Evolutionary conservation across 805 yeast species (phyloP), one percentile per base, ranked within the genome.

Genomic region (Candida wancherniae): DNA sequence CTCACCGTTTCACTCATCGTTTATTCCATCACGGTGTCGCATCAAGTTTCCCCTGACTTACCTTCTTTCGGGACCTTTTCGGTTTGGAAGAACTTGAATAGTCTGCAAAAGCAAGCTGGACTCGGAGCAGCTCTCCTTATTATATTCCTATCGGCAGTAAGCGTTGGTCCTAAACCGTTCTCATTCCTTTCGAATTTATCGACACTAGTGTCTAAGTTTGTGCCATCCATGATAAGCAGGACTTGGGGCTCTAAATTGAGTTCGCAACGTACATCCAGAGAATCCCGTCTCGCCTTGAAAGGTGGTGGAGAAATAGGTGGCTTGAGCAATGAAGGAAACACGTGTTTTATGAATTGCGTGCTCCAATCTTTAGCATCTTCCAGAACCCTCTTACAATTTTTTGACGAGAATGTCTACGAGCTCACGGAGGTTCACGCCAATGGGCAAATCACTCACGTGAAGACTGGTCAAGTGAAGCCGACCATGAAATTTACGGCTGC

Each of bases 311-410:
- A 71, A 31, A 73, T 85, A 19, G 96, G 95, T 15, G 97, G 97
- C 1, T 68, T 88, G 21, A 71, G 74, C 36, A 88, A 88, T 53
- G 95, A 85, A 42, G 96, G 97, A 9, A 88, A 88, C 52, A 86
- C 96, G 0, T 88, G 97, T 56, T 88, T 88, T 48, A 86, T 87
- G 94, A 88, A 88, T 58, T 77, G 87, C 15, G 96, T 88, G 1
- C 56, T 88, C 16, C 97, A 88, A 55, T 73, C 84, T 11, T 58
- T 87, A 34, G 87, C 95, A 0, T 80, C 90, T 0, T 80, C 92
- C 0, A 67, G 70, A 15, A 73, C 77, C 20, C 60, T 86, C 21
- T 44, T 67, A 12, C 62, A 64, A 13, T 84, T 80, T 46, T 63
- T 84, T 26, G 72, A 75, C 23, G 57, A 63, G 6, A 58, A 58